Evolutionary conservation across 345 rosid genomes (phyloP).

Genomic region (Acer campestre): DNA sequence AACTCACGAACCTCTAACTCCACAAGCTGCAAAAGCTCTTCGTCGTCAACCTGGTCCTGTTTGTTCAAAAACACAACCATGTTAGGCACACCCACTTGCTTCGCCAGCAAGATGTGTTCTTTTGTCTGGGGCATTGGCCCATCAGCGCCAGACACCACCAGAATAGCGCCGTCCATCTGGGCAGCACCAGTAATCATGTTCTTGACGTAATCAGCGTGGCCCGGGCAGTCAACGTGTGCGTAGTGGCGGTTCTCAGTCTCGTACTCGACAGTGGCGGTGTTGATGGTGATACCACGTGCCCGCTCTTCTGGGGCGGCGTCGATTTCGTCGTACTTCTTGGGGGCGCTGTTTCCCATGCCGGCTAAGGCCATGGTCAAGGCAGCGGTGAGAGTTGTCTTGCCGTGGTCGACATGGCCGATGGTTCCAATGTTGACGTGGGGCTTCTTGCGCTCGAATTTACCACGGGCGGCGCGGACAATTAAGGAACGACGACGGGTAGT

Average conservation of each 20-base stretch:
- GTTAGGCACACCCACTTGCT: conserved; percentile 91
- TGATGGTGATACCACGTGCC: conserved; percentile 91
- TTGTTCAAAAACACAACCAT: conserved; percentile 90
- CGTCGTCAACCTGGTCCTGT: conserved; percentile 92
- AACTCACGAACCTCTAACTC: conserved; percentile 97
- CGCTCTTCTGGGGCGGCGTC: conserved; percentile 96
- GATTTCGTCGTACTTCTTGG: conserved; percentile 87
- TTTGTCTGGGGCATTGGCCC: conserved; percentile 97
- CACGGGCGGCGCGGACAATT: conserved; percentile 82
- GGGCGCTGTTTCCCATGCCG: conserved; percentile 62
- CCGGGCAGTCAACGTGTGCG: conserved; percentile 93
- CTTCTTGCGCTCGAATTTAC: conserved; percentile 92
- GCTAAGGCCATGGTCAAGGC: conserved; percentile 95
- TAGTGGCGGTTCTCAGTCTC: conserved; percentile 90
- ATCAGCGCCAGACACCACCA: conserved; percentile 81
- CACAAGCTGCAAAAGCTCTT: conserved; percentile 83
- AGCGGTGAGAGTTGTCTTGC: conserved; percentile 87
- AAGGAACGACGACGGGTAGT: conserved; percentile 41
- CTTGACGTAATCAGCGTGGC: conserved; percentile 92
- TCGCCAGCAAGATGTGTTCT: conserved; percentile 82
- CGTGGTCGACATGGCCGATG: conserved; percentile 97
- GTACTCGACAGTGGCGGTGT: conserved; percentile 91
- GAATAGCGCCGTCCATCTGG: conserved; percentile 93
- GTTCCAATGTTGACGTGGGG: conserved; percentile 93
- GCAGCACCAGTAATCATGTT: conserved; percentile 93